A percentile compares a stretch with the other conserved stretches of the same genome.
These are phyloP conservation scores for Daphne laureola DNA, from an alignment of 441 rosid species.

Conservation along the genomic window DNA sequence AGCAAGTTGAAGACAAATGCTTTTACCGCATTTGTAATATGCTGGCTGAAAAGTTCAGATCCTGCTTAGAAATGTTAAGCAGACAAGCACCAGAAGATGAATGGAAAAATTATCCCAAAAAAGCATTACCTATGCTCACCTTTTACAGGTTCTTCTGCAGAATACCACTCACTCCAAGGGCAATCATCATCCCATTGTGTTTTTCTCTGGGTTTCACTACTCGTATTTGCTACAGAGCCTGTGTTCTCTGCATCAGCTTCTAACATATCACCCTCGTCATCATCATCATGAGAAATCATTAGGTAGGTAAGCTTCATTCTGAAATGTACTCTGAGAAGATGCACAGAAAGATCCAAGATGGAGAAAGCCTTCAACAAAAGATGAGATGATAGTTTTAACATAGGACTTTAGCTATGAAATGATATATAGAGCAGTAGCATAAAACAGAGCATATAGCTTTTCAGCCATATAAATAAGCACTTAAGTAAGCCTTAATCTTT, in stretches of 20 bases:
- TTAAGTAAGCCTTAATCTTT: no score
- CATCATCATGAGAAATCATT: constrained; percentile 64
- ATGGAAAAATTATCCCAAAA: no score
- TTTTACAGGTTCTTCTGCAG: constrained; percentile 88
- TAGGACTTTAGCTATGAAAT: not conserved
- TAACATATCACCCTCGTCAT: constrained; percentile 47
- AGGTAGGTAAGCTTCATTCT: constrained; percentile 82
- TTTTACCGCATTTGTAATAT: no score
- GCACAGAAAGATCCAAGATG: constrained; percentile 61
- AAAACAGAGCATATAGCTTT: no score
- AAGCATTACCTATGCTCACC: constrained; percentile 31
- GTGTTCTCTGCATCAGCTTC: constrained; percentile 38
- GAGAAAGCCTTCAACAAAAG: constrained; percentile 68
- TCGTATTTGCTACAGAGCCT: constrained; percentile 36
- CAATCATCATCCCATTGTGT: constrained; percentile 96
- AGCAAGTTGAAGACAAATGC: no score
- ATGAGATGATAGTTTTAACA: constrained; percentile 1
- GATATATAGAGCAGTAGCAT: no score
- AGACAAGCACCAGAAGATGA: no score
- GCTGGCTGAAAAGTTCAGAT: no score
- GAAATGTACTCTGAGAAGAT: constrained; percentile 66
- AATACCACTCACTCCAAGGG: constrained; percentile 99
- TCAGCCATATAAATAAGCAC: no score
- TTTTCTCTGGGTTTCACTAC: constrained; percentile 39
- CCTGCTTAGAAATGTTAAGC: no score